Conservation (phyloP, 495 filamentous ascomycete species). For the Pyronema omphalodes region DNA sequence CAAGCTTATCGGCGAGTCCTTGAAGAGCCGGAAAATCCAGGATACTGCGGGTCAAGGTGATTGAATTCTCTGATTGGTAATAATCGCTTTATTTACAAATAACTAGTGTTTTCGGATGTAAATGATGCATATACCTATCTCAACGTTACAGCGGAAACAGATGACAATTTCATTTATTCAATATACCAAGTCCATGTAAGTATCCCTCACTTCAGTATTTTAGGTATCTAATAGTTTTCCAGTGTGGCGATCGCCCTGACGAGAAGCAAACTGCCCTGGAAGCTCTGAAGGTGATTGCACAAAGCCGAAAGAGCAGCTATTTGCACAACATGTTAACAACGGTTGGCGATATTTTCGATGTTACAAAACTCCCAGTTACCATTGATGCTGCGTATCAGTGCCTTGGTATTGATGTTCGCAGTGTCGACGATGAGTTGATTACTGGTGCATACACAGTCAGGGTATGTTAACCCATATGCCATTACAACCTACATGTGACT, state of each 20-base stretch:
- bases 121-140: slow-evolving; percentile 19
- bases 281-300: slow-evolving; percentile 18
- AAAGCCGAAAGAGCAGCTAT: slow-evolving; percentile 16
- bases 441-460: slow-evolving; percentile 19
- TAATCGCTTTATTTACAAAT: background rate
- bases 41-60: slow-evolving; percentile 10
- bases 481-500: background rate
- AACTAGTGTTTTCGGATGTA: slow-evolving; percentile 16
- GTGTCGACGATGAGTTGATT: slow-evolving; percentile 15
- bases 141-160: slow-evolving; percentile 5
- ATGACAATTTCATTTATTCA: slow-evolving; percentile 17
- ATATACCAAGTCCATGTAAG: slow-evolving; percentile 16
- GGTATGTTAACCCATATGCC: slow-evolving; percentile 6
- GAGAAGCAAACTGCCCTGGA: slow-evolving; percentile 20
- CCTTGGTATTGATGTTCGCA: slow-evolving; percentile 18
- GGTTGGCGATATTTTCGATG: too few species aligned
- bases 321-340: slow-evolving; percentile 12
- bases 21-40: slow-evolving; percentile 18
- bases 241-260: slow-evolving; percentile 18
- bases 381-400: slow-evolving; percentile 13
- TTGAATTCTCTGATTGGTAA: background rate
- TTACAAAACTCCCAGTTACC: slow-evolving; percentile 8
- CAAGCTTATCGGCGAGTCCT: slow-evolving; percentile 12
- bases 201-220: background rate
- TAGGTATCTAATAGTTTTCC: slow-evolving; percentile 4